These are phyloP conservation scores for Zalaria sp. DNA, from an alignment of 2,329 filamentous ascomycete genomes.

Conservation along the genomic window DNA sequence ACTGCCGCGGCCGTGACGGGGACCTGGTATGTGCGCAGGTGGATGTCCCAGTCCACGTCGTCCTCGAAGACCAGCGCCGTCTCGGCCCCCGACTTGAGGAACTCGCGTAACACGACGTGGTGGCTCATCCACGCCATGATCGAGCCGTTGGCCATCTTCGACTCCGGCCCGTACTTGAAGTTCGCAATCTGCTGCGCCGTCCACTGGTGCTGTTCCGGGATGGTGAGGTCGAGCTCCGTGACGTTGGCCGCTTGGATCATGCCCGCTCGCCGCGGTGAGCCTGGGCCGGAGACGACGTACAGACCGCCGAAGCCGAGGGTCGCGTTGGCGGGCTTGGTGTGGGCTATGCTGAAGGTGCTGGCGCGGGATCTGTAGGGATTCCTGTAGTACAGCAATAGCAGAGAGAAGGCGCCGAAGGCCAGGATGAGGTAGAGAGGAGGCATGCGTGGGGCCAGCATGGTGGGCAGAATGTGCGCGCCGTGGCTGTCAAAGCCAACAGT, in stretches of 20 bases:
- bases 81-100: slow-evolving; percentile 26
- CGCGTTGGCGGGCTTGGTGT: slow-evolving; percentile 1
- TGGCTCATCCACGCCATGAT: slow-evolving; percentile 28
- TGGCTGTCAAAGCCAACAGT: no score
- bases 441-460: slow-evolving; percentile 1
- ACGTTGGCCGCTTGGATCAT: slow-evolving; percentile 24
- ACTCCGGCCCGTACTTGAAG: slow-evolving; percentile 15
- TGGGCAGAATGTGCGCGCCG: not conserved
- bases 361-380: not conserved
- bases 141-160: slow-evolving; percentile 20
- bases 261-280: slow-evolving; percentile 18
- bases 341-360: slow-evolving; percentile 1
- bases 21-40: slow-evolving; percentile 26
- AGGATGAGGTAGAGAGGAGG: slow-evolving; percentile 4
- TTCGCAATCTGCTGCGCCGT: slow-evolving; percentile 17
- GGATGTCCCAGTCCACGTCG: slow-evolving; percentile 32
- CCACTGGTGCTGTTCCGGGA: slow-evolving; percentile 24
- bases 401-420: slow-evolving; percentile 1
- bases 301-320: slow-evolving; percentile 21
- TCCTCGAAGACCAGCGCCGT: slow-evolving; percentile 31
- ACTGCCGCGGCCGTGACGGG: slow-evolving; percentile 25
- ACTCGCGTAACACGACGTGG: slow-evolving; percentile 23
- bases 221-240: slow-evolving; percentile 22
- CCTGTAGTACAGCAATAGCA: slow-evolving; percentile 2
- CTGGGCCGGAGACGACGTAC: slow-evolving; percentile 21